Conservation (phyloP, 1,284 basidiomycete species). For the Trichosporon sp. region DNA sequence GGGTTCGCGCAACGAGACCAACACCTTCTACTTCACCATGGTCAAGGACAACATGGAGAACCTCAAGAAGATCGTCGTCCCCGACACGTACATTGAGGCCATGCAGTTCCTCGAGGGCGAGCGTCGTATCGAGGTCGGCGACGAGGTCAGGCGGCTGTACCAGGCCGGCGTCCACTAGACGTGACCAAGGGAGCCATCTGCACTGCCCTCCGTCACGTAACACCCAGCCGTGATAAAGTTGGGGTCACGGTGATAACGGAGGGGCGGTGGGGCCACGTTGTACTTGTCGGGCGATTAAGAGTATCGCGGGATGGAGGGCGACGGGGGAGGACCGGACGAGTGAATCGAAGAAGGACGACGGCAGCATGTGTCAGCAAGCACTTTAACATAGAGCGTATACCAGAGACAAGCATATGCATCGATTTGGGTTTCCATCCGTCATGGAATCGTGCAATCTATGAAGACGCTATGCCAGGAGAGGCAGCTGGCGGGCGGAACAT, state of each 20-base stretch:
- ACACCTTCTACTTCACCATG: conserved; percentile 53
- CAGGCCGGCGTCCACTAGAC: conserved; percentile 11
- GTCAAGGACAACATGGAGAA: conserved; percentile 45
- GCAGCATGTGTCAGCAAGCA: neutral
- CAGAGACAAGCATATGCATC: neutral
- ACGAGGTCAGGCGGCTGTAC: conserved; percentile 47
- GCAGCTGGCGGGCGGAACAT: neutral
- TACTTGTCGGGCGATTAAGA: neutral
- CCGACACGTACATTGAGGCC: conserved; percentile 59
- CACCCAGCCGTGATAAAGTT: neutral
- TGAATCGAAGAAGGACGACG: neutral
- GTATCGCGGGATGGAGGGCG: neutral
- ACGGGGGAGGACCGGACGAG: neutral
- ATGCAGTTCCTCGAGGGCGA: conserved; percentile 78
- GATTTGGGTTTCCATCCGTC: neutral
- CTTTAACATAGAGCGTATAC: neutral
- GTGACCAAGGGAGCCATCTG: neutral
- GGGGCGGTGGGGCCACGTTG: neutral
- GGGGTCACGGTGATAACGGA: neutral
- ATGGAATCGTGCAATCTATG: neutral
- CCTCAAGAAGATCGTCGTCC: conserved; percentile 59
- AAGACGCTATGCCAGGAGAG: neutral
- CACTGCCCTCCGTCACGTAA: neutral
- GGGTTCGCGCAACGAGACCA: conserved; percentile 52
- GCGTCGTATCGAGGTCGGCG: conserved; percentile 52